Evolutionary conservation across 1,284 basidiomycete species (phyloP).

Genomic region (Cutaneotrichosporon sp.): DNA sequence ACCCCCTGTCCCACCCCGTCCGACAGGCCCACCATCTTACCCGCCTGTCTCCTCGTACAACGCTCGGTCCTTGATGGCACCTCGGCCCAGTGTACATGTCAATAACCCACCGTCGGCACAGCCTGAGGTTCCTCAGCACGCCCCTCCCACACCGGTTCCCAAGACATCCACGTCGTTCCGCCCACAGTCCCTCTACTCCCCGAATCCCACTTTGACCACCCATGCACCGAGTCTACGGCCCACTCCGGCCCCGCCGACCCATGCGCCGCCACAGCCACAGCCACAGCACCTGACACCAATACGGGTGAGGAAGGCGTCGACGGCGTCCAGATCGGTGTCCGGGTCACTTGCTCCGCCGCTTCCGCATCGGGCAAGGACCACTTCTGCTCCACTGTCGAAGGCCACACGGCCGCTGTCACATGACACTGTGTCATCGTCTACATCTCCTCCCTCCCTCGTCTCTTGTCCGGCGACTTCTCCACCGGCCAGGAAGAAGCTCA

Average conservation of each 20-base stretch:
- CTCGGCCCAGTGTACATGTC: not conserved
- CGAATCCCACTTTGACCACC: not conserved
- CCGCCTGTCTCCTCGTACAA: constrained; percentile 6
- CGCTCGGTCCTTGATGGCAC: constrained; percentile 1
- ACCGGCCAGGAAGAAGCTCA: not conserved
- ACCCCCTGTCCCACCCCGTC: constrained; percentile 7
- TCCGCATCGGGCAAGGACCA: not conserved
- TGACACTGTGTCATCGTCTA: not conserved
- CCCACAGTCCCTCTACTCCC: not conserved
- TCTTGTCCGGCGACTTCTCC: not conserved
- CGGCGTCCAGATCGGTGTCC: not conserved
- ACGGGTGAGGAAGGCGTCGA: not conserved
- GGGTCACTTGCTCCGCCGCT: not conserved
- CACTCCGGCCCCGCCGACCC: not conserved
- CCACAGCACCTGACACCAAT: not conserved
- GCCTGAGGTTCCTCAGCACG: not conserved
- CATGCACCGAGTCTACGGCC: not conserved
- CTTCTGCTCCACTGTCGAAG: not conserved
- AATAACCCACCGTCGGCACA: not conserved
- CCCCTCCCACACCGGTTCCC: not conserved
- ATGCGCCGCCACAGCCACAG: not conserved
- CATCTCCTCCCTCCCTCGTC: not conserved
- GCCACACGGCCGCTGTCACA: not conserved
- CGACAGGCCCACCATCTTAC: constrained; percentile 1
- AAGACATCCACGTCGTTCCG: constrained; percentile 4